Percentiles rank a stretch among this genome's conserved stretches.
These are phyloP conservation scores for Pythium vanterpoolii DNA, from an alignment of 352 stramenopile genomes.

Conservation along the genomic window DNA sequence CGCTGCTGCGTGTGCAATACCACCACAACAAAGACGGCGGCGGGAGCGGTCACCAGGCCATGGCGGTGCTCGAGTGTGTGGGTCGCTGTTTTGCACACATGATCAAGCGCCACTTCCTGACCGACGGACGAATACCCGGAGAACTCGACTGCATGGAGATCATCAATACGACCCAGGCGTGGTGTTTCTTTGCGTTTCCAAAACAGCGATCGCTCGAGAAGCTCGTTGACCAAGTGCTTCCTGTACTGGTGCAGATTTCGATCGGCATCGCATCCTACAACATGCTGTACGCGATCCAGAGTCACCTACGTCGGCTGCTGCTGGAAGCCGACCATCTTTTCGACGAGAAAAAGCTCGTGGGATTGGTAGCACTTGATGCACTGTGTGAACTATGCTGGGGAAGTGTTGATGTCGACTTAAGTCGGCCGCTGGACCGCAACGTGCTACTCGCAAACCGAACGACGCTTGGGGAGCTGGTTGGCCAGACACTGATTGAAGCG, in stretches of 20 bases:
- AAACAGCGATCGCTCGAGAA: constrained; percentile 36
- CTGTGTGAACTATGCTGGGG: constrained; percentile 23
- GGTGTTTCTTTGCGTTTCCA: constrained; percentile 65
- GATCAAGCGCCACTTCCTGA: constrained; percentile 46
- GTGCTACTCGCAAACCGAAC: constrained; percentile 26
- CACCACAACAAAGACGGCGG: constrained; percentile 63
- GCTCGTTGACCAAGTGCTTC: constrained; percentile 35
- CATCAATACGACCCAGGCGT: constrained; percentile 79
- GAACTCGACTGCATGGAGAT: constrained; percentile 75
- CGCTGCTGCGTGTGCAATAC: constrained; percentile 53
- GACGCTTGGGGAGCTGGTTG: constrained; percentile 54
- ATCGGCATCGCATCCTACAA: constrained; percentile 65
- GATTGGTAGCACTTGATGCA: constrained; percentile 37
- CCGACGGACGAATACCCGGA: constrained; percentile 33
- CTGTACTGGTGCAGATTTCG: constrained; percentile 48
- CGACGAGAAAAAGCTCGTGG: constrained; percentile 73
- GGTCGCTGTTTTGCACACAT: constrained; percentile 32
- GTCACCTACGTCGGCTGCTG: constrained; percentile 56
- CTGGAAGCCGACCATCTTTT: constrained; percentile 57
- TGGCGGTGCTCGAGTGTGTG: constrained; percentile 28
- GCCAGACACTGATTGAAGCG: constrained; percentile 66
- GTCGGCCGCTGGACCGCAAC: constrained; percentile 31
- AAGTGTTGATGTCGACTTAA: not conserved
- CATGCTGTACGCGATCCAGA: constrained; percentile 63
- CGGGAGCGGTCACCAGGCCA: constrained; percentile 12